phyloP scores from a whole-genome alignment of 768 basidiomycete species.

The Termitomyces sp. region DNA sequence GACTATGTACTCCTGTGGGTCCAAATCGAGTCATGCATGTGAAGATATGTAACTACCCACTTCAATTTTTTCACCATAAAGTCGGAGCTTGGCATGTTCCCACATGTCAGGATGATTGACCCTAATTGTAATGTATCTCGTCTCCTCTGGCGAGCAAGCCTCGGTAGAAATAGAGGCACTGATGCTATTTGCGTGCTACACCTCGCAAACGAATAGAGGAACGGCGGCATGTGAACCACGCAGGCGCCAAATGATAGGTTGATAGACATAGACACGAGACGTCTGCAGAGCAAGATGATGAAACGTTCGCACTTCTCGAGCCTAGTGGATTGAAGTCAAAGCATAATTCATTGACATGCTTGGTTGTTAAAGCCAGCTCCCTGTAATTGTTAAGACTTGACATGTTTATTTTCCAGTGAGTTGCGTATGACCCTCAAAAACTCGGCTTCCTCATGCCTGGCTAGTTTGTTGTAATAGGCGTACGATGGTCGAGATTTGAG shows the following conservation, averaged over 20 bases:
- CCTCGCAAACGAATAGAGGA: conserved; percentile 36
- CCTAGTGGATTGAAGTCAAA: conserved; percentile 19
- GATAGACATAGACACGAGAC: conserved; percentile 36
- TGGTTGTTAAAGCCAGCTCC: conserved; percentile 48
- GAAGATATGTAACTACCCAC: no score
- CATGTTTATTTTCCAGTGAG: conserved; percentile 27
- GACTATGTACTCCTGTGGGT: no score
- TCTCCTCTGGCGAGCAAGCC: conserved; percentile 32
- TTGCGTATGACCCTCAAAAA: conserved; percentile 24
- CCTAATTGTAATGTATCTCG: conserved; percentile 27
- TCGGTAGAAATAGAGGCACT: conserved; percentile 30
- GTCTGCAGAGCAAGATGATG: conserved; percentile 38
- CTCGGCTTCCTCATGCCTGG: conserved; percentile 21
- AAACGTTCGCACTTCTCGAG: conserved; percentile 39
- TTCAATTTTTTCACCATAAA: no score
- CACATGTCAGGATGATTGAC: conserved; percentile 24
- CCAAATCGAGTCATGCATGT: no score
- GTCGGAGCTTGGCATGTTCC: conserved; percentile 27
- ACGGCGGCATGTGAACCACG: conserved; percentile 32
- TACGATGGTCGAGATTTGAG: conserved; percentile 31
- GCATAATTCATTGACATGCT: conserved; percentile 16
- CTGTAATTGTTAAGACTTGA: conserved; percentile 38
- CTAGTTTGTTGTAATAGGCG: conserved; percentile 27
- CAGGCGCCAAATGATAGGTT: conserved; percentile 40
- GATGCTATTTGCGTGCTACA: conserved; percentile 30